These are phyloP conservation scores for Claviceps purpurea DNA, from an alignment of 2,329 filamentous ascomycete genomes.

Conservation along the genomic window DNA sequence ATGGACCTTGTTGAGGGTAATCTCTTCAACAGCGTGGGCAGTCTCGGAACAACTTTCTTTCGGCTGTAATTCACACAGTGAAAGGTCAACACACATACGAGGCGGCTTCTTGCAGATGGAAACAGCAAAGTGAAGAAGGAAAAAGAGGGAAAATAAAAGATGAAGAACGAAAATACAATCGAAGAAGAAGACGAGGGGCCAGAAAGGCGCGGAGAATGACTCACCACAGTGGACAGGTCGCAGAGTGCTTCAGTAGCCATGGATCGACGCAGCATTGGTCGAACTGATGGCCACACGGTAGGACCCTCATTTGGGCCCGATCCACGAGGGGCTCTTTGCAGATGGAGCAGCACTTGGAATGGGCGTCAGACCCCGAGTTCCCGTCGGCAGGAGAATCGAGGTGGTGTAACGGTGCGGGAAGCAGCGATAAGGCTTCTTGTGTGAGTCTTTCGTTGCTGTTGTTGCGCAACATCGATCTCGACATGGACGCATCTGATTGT, in stretches of 20 bases:
- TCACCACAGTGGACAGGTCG: conserved; percentile 5
- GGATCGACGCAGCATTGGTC: conserved; percentile 3
- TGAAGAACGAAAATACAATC: not conserved
- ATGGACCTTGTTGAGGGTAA: not conserved
- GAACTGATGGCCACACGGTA: conserved; percentile 3
- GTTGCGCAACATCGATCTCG: not conserved
- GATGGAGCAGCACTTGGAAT: conserved; percentile 1
- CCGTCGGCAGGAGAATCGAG: not conserved
- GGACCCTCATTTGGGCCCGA: not conserved
- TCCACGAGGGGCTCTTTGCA: conserved; percentile 3
- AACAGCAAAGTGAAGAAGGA: too few species aligned
- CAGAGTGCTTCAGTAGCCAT: conserved; percentile 1
- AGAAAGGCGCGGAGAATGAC: not conserved
- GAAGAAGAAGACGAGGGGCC: not conserved
- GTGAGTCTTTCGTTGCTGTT: not conserved
- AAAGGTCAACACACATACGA: too few species aligned
- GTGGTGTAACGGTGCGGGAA: not conserved
- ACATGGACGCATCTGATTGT: not conserved
- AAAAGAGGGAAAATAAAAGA: not conserved
- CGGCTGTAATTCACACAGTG: not conserved
- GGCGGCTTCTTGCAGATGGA: too few species aligned
- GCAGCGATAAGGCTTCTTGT: not conserved
- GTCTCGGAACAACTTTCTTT: not conserved
- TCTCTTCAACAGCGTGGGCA: not conserved
- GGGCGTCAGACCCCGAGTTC: not conserved